A percentile compares a stretch with the other conserved stretches of the same genome.
phyloP scores from a whole-genome alignment of 2,329 filamentous ascomycete species.

The Onygenales sp. region DNA sequence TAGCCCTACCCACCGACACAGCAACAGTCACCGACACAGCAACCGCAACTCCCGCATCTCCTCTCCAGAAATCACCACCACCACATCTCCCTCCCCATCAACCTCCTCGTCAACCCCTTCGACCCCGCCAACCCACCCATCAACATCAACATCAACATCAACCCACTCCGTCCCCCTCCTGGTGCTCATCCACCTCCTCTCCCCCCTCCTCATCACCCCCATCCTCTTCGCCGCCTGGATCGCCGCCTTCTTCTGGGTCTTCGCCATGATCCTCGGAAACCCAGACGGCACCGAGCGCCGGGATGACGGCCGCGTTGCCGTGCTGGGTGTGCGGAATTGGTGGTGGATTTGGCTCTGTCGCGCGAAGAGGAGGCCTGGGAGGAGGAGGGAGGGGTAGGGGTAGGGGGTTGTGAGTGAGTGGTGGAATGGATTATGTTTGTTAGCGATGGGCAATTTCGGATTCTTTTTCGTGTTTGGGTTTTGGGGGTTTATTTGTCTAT shows the following conservation, averaged over 20 bases:
- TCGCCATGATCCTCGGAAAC: conserved; percentile 52
- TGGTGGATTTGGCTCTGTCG: conserved; percentile 49
- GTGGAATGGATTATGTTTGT: too few relatives aligned
- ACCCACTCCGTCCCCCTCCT: conserved; percentile 31
- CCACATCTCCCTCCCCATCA: conserved; percentile 6
- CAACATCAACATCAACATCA: conserved; percentile 19
- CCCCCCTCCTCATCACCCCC: conserved; percentile 47
- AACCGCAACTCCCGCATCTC: not conserved
- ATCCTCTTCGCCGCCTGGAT: conserved; percentile 50
- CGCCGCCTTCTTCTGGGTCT: conserved; percentile 53
- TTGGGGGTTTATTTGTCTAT: too few relatives aligned
- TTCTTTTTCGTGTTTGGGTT: too few relatives aligned
- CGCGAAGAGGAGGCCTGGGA: conserved; percentile 7
- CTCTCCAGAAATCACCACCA: not conserved
- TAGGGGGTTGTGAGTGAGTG: not conserved
- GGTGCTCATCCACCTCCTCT: conserved; percentile 44
- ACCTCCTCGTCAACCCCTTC: conserved; percentile 13
- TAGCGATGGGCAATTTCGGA: too few relatives aligned
- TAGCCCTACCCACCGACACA: not conserved
- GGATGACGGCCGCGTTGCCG: conserved; percentile 52
- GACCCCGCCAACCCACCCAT: conserved; percentile 15
- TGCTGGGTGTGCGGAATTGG: conserved; percentile 48
- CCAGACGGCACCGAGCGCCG: conserved; percentile 50
- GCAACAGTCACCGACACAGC: not conserved
- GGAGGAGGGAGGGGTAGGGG: not conserved